Evolutionary conservation across 164 flowering plant species (phyloP), one percentile per base, ranked within the genome.

Genomic region (Berberis thunbergii): DNA sequence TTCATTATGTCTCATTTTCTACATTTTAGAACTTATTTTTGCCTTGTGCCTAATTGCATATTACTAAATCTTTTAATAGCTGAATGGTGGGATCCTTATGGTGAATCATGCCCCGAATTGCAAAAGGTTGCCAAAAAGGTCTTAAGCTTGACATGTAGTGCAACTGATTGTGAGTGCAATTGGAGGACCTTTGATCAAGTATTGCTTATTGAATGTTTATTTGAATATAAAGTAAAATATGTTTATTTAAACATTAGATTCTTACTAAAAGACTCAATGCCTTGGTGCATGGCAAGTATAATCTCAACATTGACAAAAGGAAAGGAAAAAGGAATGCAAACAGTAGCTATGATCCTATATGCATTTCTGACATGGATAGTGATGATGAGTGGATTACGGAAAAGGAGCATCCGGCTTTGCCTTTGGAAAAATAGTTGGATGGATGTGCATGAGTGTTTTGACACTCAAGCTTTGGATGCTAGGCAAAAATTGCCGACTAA

Each of bases 71-170:
- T 48, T 9, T 48, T 5, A 5, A 48, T 48, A 5, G 50, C 57
- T 54, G 9, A 1, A 54, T 54, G 57, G 57, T 54, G 57, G 38
- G n/a, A 54, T 4, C 9, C 6, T 13, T 54, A 8, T 54, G 57
- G 57, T 3, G n/a, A 26, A 9, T 6, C 9, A 9, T 54, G 57
- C 57, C 57, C 57, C n/a, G 1, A 54, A 54, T n/a, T 54, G n/a
- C 57, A 54, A 11, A 54, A 54, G 57, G 4, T 54, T 11, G 57
- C 57, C 1, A 54, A 9, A 9, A 9, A 26, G n/a, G 38, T 54
- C 13, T 54, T 54, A n/a, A 54, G 57, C 13, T 54, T 54, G 57
- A 54, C 57, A 54, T 54, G 57, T 11, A 54, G 57, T n/a, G 57
- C 57, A 7, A 48, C 10, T 6, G 50, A 11, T 7, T 48, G 50